phyloP scores from a whole-genome alignment of 2,329 filamentous ascomycete genomes.

The Monilinia polystroma region DNA sequence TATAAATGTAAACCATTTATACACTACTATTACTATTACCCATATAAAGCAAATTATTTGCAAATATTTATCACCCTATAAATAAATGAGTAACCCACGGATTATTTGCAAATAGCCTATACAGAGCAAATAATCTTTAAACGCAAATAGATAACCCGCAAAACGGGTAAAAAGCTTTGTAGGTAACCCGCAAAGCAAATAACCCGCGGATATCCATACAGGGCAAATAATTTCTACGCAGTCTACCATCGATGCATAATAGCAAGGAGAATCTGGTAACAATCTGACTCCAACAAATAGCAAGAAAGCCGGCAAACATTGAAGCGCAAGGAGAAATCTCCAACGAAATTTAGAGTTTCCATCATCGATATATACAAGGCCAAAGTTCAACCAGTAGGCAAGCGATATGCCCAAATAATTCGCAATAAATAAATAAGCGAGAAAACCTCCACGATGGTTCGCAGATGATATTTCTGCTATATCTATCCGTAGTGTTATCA shows the following conservation, averaged over 20 bases:
- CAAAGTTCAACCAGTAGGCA: conserved; percentile 40
- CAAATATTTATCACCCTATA: too few relatives aligned
- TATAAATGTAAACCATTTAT: too few relatives aligned
- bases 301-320: conserved; percentile 45
- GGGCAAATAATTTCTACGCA: too few relatives aligned
- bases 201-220: too few relatives aligned
- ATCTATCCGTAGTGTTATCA: conserved; percentile 13
- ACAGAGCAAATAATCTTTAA: too few relatives aligned
- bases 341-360: conserved; percentile 32
- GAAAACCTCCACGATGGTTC: conserved; percentile 36
- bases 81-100: too few relatives aligned
- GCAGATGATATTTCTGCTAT: conserved; percentile 37
- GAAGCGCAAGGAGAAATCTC: conserved; percentile 40
- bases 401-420: conserved; percentile 39
- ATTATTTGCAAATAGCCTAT: too few relatives aligned
- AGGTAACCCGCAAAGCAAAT: too few relatives aligned
- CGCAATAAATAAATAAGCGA: conserved; percentile 38
- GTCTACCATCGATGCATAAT: conserved; percentile 26
- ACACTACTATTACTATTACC: too few relatives aligned
- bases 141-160: too few relatives aligned
- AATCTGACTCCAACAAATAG: conserved; percentile 44
- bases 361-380: conserved; percentile 43
- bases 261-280: conserved; percentile 47
- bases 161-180: too few relatives aligned
- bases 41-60: too few relatives aligned